Evolutionary conservation across 345 rosid species (phyloP), one percentile per base, ranked within the genome.

Genomic region (Eutrema heterophyllum): DNA sequence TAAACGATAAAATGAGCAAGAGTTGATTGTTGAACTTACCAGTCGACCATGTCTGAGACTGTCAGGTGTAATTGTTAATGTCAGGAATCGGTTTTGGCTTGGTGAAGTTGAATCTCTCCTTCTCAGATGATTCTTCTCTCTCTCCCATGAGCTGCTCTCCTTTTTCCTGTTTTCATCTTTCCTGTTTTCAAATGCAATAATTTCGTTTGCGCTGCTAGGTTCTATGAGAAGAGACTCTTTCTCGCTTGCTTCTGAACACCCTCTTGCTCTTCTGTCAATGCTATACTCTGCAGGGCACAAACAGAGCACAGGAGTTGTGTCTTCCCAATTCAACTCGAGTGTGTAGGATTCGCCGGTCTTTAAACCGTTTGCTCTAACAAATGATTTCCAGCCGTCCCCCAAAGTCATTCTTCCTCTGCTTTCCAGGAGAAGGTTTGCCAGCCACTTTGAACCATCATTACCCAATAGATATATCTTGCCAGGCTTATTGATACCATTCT

Each of bases 381-480:
- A 57, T 13, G 18, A 12, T 58, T 43, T 70, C 74, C 74, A 70
- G 9, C 74, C 67, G 2, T 69, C 55, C 16, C 73, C 73, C 55
- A 69, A 13, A 69, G 54, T 69, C 65, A 69, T 69, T 69, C 64
- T 41, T 18, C 64, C 64, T 55, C 73, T 43, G 21, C n/a, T 45
- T 69, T 69, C 64, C 14, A 11, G 6, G n/a, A 70, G 74, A 69
- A 55, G 64, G 14, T 48, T 58, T 15, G 58, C 67, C 13, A 44
- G 55, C 74, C 74, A 70, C 67, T 70, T 70, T n/a, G 67, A 21
- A 54, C 74, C 67, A 41, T 59, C 74, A 58, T 36, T 59, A 8
- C 67, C 67, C 40, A 68, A 5, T 7, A 68, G 15, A 55, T 29
- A 38, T 68, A 68, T 56, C 64, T 68, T 43, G 12, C 74, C 74